Percentiles rank a stretch among this genome's conserved stretches.
phyloP scores from a whole-genome alignment of 495 filamentous ascomycete species.

The Aspergillus incahuasiensis region DNA sequence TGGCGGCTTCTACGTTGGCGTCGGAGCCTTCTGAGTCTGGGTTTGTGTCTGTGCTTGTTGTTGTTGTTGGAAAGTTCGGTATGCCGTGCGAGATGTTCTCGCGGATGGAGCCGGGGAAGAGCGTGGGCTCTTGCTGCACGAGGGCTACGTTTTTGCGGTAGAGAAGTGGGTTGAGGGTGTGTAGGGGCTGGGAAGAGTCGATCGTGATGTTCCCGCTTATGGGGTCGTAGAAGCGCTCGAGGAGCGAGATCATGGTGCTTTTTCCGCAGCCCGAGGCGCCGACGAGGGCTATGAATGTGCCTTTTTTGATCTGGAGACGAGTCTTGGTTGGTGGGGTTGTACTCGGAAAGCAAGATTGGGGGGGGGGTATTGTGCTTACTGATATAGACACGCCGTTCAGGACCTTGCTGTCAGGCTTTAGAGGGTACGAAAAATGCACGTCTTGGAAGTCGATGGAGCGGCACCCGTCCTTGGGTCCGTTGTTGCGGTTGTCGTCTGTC shows the following conservation, averaged over 20 bases:
- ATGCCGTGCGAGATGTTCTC: constrained; percentile 62
- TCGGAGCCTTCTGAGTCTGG: constrained; percentile 53
- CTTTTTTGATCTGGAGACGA: constrained; percentile 40
- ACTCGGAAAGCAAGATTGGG: too few relatives aligned
- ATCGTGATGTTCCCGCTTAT: constrained; percentile 63
- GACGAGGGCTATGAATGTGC: constrained; percentile 76
- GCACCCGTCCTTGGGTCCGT: constrained; percentile 57
- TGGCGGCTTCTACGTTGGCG: constrained; percentile 51
- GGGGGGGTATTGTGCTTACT: too few relatives aligned
- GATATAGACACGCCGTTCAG: constrained; percentile 67
- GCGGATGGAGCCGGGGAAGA: constrained; percentile 79
- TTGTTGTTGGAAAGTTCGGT: constrained; percentile 33
- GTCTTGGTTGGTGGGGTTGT: not conserved
- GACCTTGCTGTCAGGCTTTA: constrained; percentile 71
- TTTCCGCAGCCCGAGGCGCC: constrained; percentile 82
- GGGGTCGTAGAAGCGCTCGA: constrained; percentile 84
- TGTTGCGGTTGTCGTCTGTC: constrained; percentile 76
- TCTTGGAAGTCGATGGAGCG: constrained; percentile 71
- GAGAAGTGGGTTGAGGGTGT: constrained; percentile 63
- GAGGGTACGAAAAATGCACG: constrained; percentile 77
- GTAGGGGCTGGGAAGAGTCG: constrained; percentile 71
- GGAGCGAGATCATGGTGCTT: constrained; percentile 70
- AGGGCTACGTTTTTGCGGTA: constrained; percentile 74
- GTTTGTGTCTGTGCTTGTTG: constrained; percentile 43
- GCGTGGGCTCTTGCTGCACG: constrained; percentile 80